Evolutionary conservation across 192 early-diverging fungal genomes (phyloP).

Genomic region (Mortierella claussenii): DNA sequence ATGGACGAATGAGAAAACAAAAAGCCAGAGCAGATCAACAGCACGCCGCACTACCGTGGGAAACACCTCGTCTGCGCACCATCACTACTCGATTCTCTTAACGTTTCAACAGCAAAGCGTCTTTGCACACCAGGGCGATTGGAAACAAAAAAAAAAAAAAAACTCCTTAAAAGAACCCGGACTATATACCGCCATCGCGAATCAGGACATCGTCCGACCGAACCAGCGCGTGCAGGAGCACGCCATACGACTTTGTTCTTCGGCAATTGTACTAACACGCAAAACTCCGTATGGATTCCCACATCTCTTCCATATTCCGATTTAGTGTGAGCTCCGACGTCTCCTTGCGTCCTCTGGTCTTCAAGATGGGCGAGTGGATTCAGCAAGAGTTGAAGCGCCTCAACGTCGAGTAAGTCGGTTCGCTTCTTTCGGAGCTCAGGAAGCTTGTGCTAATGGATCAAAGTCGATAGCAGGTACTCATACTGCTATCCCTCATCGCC

Average conservation of each 20-base stretch:
- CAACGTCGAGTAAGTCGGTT: constrained; percentile 56
- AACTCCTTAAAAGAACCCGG: too few relatives aligned
- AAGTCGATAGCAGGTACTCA: too few relatives aligned
- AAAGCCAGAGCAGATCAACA: too few relatives aligned
- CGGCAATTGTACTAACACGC: too few relatives aligned
- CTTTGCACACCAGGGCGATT: not conserved
- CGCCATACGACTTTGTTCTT: too few relatives aligned
- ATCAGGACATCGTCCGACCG: not conserved
- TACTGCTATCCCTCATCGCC: too few relatives aligned
- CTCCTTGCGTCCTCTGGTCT: constrained; percentile 79
- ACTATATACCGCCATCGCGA: not conserved
- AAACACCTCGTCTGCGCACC: not conserved
- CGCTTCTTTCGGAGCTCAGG: not conserved
- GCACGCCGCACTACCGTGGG: constrained; percentile 6
- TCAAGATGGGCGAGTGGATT: constrained; percentile 93
- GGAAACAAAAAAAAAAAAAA: too few relatives aligned
- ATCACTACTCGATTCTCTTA: not conserved
- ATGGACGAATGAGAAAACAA: too few relatives aligned
- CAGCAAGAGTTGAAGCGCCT: constrained; percentile 78
- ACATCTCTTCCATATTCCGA: constrained; percentile 8
- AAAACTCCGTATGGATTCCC: too few relatives aligned
- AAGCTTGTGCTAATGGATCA: too few relatives aligned
- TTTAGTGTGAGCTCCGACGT: constrained; percentile 81
- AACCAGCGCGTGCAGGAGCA: not conserved
- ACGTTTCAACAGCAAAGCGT: too few relatives aligned